These are phyloP conservation scores for Ormosia semicastrata DNA, from an alignment of 306 rosid genomes.

Conservation along the genomic window DNA sequence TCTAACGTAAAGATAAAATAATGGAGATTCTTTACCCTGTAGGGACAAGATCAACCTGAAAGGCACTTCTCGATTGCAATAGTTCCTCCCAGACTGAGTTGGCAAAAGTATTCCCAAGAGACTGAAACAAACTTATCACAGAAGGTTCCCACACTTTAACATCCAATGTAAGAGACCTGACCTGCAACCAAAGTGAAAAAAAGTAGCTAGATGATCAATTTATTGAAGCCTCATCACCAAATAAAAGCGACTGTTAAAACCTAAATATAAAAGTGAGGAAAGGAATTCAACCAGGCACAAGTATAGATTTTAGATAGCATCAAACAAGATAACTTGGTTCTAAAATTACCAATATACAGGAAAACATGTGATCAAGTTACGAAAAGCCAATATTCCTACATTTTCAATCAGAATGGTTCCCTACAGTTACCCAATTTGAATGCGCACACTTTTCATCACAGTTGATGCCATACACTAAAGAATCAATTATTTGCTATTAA, in stretches of 20 bases:
- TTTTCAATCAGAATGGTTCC: background rate
- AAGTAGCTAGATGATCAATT: slow-evolving; percentile 27
- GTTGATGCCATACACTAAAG: background rate
- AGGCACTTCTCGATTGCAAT: slow-evolving; percentile 87
- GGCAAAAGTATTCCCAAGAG: slow-evolving; percentile 95
- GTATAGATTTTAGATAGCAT: background rate
- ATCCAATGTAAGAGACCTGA: slow-evolving; percentile 95
- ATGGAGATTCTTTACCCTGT: slow-evolving; percentile 74
- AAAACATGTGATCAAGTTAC: background rate
- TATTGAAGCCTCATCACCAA: slow-evolving; percentile 12
- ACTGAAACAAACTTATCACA: slow-evolving; percentile 92
- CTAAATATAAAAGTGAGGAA: background rate
- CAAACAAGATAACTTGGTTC: slow-evolving; percentile 2
- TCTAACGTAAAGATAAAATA: slow-evolving; percentile 23
- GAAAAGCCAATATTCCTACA: background rate
- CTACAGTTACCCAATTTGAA: background rate
- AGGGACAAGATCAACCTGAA: slow-evolving; percentile 82
- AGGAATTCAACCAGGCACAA: background rate
- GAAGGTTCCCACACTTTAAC: slow-evolving; percentile 99
- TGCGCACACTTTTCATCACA: background rate
- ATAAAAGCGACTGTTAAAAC: background rate
- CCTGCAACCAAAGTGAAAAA: slow-evolving; percentile 53
- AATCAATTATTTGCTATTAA: background rate
- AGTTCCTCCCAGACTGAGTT: slow-evolving; percentile 98
- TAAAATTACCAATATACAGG: background rate